Evolutionary conservation across 192 early-diverging fungal genomes (phyloP), one percentile per base, ranked within the genome.

Genomic region (Coemansia reversa): DNA sequence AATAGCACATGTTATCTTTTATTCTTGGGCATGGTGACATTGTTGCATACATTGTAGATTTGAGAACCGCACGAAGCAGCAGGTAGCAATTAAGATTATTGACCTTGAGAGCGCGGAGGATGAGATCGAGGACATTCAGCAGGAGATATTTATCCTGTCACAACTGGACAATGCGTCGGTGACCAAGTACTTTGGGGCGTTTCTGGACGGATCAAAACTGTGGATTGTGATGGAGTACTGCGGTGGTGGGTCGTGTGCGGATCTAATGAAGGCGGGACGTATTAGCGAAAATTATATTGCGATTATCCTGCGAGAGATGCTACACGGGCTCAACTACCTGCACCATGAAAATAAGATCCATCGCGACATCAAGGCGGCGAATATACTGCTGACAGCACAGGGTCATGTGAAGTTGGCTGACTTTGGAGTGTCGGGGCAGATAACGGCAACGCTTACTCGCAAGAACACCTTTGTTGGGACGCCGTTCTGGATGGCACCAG

Each of bases 181-280:
- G 42, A 94, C 92, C 60, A 73, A 78, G 66, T 96, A 96, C 82
- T 90, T 90, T 83, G 93, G 91, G 16, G 95, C 94, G 55, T 97
- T 87, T 74, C 83, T 96, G 57, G 93, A 94, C 65, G 90, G 85
- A 2, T 86, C 92, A 20, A 85, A 93, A 61, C 83, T 98, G 51
- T 98, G 95, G 95, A 97, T 98, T 29, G 89, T 96, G n/a, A 98
- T 97, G 95, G 95, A 96, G 80, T 96, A 91, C 70, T 96, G 94
- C 70, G 89, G 85, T 30, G 97, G 97, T 28, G 95, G 97, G 20
- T 95, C 93, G 8, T 96, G 94, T 65, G 86, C 90, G 22, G 95
- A 99, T 69, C 82, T 99, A 66, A 92, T 98, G 90, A 93, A 92
- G 68, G 82, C 93, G 4, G 93, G 91, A 3, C 62, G 74, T 5